Evolutionary conservation across 345 rosid species (phyloP).

Genomic region (Tarenaya hassleriana): DNA sequence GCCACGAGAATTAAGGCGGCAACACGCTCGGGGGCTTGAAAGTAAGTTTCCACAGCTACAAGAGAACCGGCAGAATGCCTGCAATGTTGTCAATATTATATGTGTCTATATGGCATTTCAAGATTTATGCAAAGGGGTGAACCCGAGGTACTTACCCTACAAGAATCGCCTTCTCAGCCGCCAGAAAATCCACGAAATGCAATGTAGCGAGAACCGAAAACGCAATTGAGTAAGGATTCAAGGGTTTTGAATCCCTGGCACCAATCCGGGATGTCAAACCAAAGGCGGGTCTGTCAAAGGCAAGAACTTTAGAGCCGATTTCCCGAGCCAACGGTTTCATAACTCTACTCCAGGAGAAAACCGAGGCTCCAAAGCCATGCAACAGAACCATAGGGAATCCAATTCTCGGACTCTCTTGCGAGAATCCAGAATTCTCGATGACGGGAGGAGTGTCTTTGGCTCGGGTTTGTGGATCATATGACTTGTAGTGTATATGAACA

Average conservation of each 20-base stretch:
- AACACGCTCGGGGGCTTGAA: conserved; percentile 83
- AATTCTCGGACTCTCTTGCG: conserved; percentile 20
- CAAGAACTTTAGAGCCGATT: conserved; percentile 61
- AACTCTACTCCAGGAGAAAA: conserved; percentile 72
- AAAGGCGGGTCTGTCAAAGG: conserved; percentile 89
- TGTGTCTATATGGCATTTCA: not conserved
- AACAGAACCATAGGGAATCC: conserved; percentile 62
- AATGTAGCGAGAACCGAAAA: conserved; percentile 72
- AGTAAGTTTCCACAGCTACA: conserved; percentile 74
- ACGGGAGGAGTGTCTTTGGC: conserved; percentile 19
- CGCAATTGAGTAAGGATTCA: conserved; percentile 82
- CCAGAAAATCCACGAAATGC: conserved; percentile 64
- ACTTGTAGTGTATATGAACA: conserved; percentile 69
- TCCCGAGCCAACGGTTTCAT: conserved; percentile 62
- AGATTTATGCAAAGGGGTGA: not conserved
- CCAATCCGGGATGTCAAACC: conserved; percentile 73
- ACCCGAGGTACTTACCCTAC: conserved; percentile 53
- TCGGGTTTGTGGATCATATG: conserved; percentile 34
- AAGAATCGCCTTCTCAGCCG: conserved; percentile 59
- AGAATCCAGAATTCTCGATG: conserved; percentile 10
- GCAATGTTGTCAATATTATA: not conserved
- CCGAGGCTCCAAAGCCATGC: conserved; percentile 94
- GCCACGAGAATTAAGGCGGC: conserved; percentile 85
- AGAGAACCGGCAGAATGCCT: conserved; percentile 91
- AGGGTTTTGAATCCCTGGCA: conserved; percentile 30